Evolutionary conservation across 1,284 basidiomycete genomes (phyloP).

Genomic region (Amylostereum areolatum): DNA sequence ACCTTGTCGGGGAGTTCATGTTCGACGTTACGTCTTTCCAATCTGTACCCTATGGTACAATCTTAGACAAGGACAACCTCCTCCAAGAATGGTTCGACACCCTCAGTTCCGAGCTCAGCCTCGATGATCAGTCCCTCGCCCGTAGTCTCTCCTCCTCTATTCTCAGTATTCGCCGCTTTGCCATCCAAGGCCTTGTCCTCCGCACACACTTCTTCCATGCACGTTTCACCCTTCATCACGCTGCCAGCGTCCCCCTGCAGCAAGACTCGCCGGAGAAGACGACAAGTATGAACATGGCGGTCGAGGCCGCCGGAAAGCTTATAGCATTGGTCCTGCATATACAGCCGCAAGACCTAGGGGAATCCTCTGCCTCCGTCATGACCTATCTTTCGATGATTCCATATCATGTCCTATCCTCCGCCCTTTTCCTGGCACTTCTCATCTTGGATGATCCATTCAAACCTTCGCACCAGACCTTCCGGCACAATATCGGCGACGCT

Average conservation of each 20-base stretch:
- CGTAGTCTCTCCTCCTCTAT: conserved; percentile 60
- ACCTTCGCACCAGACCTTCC: conserved; percentile 67
- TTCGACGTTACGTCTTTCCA: conserved; percentile 73
- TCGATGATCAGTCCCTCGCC: conserved; percentile 69
- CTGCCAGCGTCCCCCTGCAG: conserved; percentile 4
- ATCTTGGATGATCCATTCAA: conserved; percentile 72
- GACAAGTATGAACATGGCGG: conserved; percentile 11
- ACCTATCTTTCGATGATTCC: conserved; percentile 9
- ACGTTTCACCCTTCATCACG: conserved; percentile 65
- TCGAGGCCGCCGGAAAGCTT: conserved; percentile 9
- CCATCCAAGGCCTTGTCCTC: conserved; percentile 73
- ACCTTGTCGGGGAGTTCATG: conserved; percentile 75
- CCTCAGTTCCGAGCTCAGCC: conserved; percentile 62
- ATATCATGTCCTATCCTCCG: conserved; percentile 68
- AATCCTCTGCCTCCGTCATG: conserved; percentile 5
- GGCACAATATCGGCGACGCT: conserved; percentile 65
- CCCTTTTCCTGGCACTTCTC: conserved; percentile 83
- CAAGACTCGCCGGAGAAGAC: conserved; percentile 11
- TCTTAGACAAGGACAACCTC: conserved; percentile 62
- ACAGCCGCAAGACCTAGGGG: conserved; percentile 8
- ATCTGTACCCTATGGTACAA: conserved; percentile 63
- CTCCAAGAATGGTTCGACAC: conserved; percentile 68
- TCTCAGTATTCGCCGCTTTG: conserved; percentile 50
- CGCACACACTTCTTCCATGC: conserved; percentile 73
- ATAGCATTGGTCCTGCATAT: conserved; percentile 8